Conservation (phyloP, 768 basidiomycete genomes). For the Leccinum broughii region DNA sequence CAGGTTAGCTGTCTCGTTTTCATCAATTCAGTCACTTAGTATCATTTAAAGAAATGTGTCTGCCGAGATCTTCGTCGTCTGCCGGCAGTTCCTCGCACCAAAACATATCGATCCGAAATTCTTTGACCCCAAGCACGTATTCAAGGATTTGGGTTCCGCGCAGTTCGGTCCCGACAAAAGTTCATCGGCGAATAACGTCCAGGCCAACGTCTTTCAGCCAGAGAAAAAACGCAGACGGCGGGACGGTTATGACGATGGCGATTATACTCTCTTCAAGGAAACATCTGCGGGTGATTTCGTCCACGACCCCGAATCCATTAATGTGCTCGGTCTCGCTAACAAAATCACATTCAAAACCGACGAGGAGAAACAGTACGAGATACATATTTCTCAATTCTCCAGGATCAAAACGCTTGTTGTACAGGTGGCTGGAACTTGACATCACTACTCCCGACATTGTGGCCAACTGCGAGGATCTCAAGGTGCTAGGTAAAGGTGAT, state of each 20-base stretch:
- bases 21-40: background rate
- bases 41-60: conserved; percentile 79
- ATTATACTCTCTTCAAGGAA: conserved; percentile 85
- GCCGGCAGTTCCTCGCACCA: conserved; percentile 91
- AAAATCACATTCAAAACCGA: conserved; percentile 75
- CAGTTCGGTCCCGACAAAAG: conserved; percentile 49
- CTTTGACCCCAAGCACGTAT: conserved; percentile 95
- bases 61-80: conserved; percentile 99
- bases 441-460: conserved; percentile 79
- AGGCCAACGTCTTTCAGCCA: conserved; percentile 94
- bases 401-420: conserved; percentile 7
- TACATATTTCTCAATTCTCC: background rate
- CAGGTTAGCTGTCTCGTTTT: conserved; percentile 50
- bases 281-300: conserved; percentile 73
- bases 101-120: conserved; percentile 97
- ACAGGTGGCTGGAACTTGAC: conserved; percentile 70
- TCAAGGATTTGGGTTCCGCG: conserved; percentile 77
- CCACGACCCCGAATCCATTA: conserved; percentile 66
- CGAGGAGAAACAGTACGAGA: conserved; percentile 77
- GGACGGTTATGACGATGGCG: conserved; percentile 94
- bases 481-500: conserved; percentile 96
- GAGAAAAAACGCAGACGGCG: conserved; percentile 93
- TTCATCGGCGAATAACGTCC: conserved; percentile 61
- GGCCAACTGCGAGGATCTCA: conserved; percentile 86
- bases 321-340: conserved; percentile 75